A percentile compares a stretch with the other conserved stretches of the same genome.
These are phyloP conservation scores for Ascochyta viciae-villosae DNA, from an alignment of 2,329 filamentous ascomycete species.

Conservation along the genomic window DNA sequence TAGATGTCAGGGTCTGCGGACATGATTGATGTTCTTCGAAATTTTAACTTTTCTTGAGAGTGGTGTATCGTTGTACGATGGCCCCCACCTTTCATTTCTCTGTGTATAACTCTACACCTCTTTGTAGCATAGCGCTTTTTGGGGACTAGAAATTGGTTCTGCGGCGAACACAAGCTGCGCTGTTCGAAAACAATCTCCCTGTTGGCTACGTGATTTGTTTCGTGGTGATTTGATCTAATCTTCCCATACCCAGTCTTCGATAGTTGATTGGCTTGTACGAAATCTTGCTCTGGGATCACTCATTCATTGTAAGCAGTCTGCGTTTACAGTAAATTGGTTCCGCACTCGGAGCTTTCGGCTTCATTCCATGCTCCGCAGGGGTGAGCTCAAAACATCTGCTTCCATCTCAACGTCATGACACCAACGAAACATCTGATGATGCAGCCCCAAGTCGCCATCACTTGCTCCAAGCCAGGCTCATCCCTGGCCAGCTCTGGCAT, in stretches of 20 bases:
- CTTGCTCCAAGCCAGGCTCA: neutral
- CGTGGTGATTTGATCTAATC: neutral
- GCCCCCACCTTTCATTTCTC: slow-evolving; percentile 3
- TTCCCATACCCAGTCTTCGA: too few relatives aligned
- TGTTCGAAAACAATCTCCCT: neutral
- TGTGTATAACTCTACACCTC: slow-evolving; percentile 8
- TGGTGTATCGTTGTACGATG: slow-evolving; percentile 9
- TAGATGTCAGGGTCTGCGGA: neutral
- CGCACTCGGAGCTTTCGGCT: too few relatives aligned
- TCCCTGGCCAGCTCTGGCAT: neutral
- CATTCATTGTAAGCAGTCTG: too few relatives aligned
- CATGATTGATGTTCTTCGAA: slow-evolving; percentile 13
- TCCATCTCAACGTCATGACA: neutral
- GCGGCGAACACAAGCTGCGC: neutral
- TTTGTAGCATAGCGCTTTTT: slow-evolving; percentile 10
- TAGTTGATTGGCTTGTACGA: too few relatives aligned
- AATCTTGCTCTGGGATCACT: too few relatives aligned
- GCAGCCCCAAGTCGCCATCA: neutral
- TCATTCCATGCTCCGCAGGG: neutral
- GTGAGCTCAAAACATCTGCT: neutral
- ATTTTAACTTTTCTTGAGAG: neutral
- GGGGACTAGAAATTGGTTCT: neutral
- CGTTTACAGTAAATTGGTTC: neutral
- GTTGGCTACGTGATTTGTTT: neutral
- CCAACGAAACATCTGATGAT: neutral